A percentile compares a stretch with the other conserved stretches of the same genome.
phyloP scores from a whole-genome alignment of 2,329 filamentous ascomycete genomes.

The Polytolypa hystricis region DNA sequence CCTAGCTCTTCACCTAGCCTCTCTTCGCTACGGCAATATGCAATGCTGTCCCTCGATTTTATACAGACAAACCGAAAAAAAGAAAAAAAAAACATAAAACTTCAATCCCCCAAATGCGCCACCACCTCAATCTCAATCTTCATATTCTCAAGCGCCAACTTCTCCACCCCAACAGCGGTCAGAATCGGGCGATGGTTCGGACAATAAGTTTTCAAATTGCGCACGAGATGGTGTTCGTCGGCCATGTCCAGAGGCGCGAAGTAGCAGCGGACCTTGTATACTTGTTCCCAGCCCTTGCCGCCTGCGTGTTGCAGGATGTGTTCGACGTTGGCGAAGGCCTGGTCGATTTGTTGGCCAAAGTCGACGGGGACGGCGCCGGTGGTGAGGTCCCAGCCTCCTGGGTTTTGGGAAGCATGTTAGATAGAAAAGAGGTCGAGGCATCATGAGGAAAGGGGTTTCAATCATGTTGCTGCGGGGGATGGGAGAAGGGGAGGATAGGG shows the following conservation, averaged over 20 bases:
- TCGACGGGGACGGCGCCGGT: constrained; percentile 19
- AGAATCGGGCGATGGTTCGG: constrained; percentile 43
- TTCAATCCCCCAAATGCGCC: constrained; percentile 32
- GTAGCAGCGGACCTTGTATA: constrained; percentile 40
- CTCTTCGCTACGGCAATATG: no score
- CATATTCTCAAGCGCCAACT: constrained; percentile 43
- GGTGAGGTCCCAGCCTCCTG: constrained; percentile 26
- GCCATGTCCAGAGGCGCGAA: constrained; percentile 34
- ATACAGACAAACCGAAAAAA: no score
- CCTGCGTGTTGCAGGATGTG: constrained; percentile 41
- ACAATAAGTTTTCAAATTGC: constrained; percentile 41
- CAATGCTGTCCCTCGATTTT: no score
- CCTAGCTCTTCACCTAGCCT: no score
- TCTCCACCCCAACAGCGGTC: constrained; percentile 43
- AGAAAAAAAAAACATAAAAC: no score
- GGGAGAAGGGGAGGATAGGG: neutral
- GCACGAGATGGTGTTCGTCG: constrained; percentile 32
- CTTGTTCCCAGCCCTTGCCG: constrained; percentile 46
- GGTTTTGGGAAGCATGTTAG: no score
- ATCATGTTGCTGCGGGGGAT: no score
- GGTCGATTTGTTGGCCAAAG: constrained; percentile 38
- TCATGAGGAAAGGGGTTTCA: no score
- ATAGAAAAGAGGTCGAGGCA: no score
- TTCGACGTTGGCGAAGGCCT: constrained; percentile 49
- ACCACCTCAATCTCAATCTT: constrained; percentile 48